These are phyloP conservation scores for Knufia petricola DNA, from an alignment of 2,329 filamentous ascomycete genomes.

Conservation along the genomic window DNA sequence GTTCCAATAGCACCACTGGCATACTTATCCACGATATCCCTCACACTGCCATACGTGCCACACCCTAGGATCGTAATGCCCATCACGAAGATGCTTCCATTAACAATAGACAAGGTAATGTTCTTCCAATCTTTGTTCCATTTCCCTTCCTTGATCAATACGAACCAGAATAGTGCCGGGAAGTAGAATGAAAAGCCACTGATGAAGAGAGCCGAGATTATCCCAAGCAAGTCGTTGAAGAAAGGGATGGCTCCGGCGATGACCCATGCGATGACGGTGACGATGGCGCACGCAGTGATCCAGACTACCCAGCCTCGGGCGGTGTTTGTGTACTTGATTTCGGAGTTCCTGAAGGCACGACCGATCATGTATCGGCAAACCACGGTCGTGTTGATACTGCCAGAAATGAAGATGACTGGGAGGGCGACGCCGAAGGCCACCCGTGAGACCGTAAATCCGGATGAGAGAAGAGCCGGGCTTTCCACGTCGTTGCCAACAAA, in stretches of 20 bases:
- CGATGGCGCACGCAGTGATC: conserved; percentile 50
- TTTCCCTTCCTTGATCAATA: conserved; percentile 33
- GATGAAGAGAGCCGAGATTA: conserved; percentile 55
- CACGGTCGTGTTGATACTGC: conserved; percentile 61
- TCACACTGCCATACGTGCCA: conserved; percentile 37
- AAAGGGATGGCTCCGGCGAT: conserved; percentile 61
- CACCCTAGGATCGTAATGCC: conserved; percentile 28
- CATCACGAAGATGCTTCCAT: conserved; percentile 25
- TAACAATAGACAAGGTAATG: conserved; percentile 26
- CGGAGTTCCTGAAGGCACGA: conserved; percentile 43
- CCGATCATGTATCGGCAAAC: conserved; percentile 58
- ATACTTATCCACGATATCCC: conserved; percentile 37
- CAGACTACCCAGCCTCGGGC: conserved; percentile 44
- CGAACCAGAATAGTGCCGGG: conserved; percentile 28
- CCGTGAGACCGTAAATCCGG: conserved; percentile 48
- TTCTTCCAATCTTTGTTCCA: conserved; percentile 31
- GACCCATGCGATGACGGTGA: conserved; percentile 49
- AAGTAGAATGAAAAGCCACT: conserved; percentile 53
- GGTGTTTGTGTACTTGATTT: conserved; percentile 46
- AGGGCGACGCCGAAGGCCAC: conserved; percentile 59
- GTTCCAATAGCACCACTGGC: conserved; percentile 29
- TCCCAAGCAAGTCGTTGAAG: conserved; percentile 55
- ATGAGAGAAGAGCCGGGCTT: conserved; percentile 59
- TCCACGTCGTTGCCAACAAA: conserved; percentile 53
- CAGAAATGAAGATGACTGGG: conserved; percentile 62